Conservation (phyloP, 768 basidiomycete genomes). For the Hypholoma fasciculare region DNA sequence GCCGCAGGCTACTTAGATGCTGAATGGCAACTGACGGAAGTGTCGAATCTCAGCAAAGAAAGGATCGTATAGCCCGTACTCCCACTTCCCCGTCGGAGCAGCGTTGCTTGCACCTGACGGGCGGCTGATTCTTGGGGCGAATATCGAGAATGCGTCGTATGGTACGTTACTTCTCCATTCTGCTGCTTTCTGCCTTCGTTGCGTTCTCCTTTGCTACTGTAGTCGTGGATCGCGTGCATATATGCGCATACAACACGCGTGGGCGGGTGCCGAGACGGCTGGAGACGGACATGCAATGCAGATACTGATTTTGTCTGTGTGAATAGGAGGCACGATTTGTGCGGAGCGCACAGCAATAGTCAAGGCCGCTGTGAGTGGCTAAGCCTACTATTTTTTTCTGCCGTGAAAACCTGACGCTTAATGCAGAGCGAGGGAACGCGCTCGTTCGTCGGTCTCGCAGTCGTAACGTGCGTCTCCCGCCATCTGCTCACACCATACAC, state of each 20-base stretch:
- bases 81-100: conserved; percentile 91
- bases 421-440: conserved; percentile 78
- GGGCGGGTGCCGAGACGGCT: too few species aligned
- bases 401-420: neutral
- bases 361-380: conserved; percentile 80
- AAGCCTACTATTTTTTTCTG: neutral
- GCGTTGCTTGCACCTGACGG: conserved; percentile 75
- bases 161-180: conserved; percentile 45
- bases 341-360: conserved; percentile 94
- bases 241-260: too few species aligned
- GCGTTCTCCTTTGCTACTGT: too few species aligned
- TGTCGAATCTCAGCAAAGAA: conserved; percentile 52
- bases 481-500: neutral
- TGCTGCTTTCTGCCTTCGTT: too few species aligned
- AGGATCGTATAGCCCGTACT: conserved; percentile 80
- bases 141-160: conserved; percentile 93
- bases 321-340: conserved; percentile 83
- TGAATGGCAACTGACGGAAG: neutral
- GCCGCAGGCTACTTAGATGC: too few species aligned
- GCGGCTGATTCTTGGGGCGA: conserved; percentile 78
- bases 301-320: neutral
- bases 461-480: conserved; percentile 61
- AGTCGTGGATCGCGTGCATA: too few species aligned
- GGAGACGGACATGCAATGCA: too few species aligned
- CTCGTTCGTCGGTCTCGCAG: conserved; percentile 73